Conservation (phyloP, 805 yeast species). For the Groenewaldozyma salmanticensis region DNA sequence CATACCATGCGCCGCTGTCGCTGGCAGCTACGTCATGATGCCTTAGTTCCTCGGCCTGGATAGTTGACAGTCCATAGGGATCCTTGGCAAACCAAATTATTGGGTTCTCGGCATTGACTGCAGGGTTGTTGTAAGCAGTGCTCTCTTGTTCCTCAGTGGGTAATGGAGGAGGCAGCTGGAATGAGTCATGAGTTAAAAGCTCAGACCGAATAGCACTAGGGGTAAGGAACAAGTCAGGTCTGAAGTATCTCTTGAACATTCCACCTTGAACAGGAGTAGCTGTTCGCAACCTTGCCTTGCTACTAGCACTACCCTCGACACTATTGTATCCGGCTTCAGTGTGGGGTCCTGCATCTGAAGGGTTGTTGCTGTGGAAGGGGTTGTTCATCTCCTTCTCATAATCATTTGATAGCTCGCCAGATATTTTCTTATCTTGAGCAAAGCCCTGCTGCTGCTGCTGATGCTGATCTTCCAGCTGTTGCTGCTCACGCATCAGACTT, state of each 20-base stretch:
- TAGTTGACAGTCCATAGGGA: constrained; percentile 67
- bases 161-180: constrained; percentile 22
- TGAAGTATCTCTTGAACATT: constrained; percentile 38
- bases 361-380: neutral
- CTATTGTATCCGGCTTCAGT: constrained; percentile 4
- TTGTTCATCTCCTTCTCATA: neutral
- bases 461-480: neutral
- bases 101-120: constrained; percentile 58
- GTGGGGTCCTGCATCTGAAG: constrained; percentile 1
- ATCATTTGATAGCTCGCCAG: constrained; percentile 1
- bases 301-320: neutral
- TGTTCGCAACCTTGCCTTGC: neutral
- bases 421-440: constrained; percentile 2
- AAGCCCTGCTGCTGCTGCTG: neutral
- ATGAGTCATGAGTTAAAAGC: constrained; percentile 21
- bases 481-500: constrained; percentile 18
- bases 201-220: constrained; percentile 21
- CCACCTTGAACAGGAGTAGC: constrained; percentile 10
- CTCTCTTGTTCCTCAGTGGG: constrained; percentile 35
- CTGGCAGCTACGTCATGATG: constrained; percentile 47
- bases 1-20: constrained; percentile 58
- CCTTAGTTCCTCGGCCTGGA: constrained; percentile 45
- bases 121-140: constrained; percentile 72
- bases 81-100: constrained; percentile 90
- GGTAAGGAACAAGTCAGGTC: constrained; percentile 46